Evolutionary conservation across 1,139 yeast species (phyloP).

Genomic region (Suhomyces atakaporum): DNA sequence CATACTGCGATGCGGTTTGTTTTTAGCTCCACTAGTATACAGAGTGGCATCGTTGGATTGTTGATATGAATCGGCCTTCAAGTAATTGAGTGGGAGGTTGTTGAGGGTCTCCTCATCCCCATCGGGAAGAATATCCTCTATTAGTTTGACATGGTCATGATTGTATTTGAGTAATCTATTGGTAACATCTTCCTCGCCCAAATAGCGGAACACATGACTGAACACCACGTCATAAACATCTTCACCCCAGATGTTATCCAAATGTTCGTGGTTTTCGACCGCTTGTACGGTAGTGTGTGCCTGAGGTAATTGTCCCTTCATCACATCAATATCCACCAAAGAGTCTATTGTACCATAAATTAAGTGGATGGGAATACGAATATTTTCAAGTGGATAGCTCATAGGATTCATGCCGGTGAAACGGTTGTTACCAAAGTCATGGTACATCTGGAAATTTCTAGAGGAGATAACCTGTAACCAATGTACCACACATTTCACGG

Average conservation of each 20-base stretch:
- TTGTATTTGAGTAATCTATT: slow-evolving; percentile 8
- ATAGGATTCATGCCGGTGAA: slow-evolving; percentile 44
- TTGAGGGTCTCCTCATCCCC: slow-evolving; percentile 12
- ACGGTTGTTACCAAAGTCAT: slow-evolving; percentile 45
- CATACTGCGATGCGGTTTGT: slow-evolving; percentile 15
- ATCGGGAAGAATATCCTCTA: slow-evolving; percentile 13
- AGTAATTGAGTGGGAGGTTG: slow-evolving; percentile 11
- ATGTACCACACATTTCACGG: slow-evolving; percentile 90
- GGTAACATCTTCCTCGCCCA: slow-evolving; percentile 25
- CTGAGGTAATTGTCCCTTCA: slow-evolving; percentile 57
- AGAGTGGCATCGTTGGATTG: slow-evolving; percentile 2
- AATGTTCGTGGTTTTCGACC: slow-evolving; percentile 73
- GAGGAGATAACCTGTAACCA: slow-evolving; percentile 92
- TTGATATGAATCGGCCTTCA: slow-evolving; percentile 4
- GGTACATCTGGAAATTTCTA: slow-evolving; percentile 86
- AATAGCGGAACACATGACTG: slow-evolving; percentile 48
- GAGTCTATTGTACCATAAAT: slow-evolving; percentile 83
- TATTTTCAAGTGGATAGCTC: slow-evolving; percentile 54
- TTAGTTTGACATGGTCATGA: slow-evolving; percentile 9
- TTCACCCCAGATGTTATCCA: slow-evolving; percentile 87
- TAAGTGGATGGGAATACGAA: slow-evolving; percentile 67
- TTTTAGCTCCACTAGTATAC: slow-evolving; percentile 3
- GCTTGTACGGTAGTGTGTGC: slow-evolving; percentile 42
- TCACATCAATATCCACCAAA: slow-evolving; percentile 77
- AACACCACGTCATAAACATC: slow-evolving; percentile 58